Evolutionary conservation across 257 asterid species (phyloP), one percentile per base, ranked within the genome.

Genomic region (Solanum piurae): DNA sequence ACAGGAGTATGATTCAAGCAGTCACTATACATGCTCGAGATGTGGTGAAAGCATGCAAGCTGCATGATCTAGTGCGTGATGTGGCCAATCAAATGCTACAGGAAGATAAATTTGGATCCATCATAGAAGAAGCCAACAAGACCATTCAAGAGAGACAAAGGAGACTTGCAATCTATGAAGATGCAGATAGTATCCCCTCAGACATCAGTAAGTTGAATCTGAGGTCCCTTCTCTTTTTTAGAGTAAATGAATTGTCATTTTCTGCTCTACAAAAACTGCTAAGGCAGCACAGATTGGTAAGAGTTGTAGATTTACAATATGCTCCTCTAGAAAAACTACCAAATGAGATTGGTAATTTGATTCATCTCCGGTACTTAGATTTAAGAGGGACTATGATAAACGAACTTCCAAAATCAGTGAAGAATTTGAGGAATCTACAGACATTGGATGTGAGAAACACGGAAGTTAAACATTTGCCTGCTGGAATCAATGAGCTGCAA

Each of bases 401-500:
- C 10, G 33, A 74, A 10, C 52, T 74, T 36, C 83, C 83, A 74
- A 74, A 74, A 74, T 74, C 83, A 74, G 83, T 23, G 83, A 74
- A 74, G 85, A 86, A 86, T 58, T 86, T 86, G 79, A 55, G 85
- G 36, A 80, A 89, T 86, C 83, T 89, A 16, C 90, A 82, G 73
- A 89, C 86, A 7, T 71, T 89, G 82, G 89, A 89, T 42, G 64
- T 89, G 85, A 72, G 89, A 12, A 83, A 86, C 31, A 21, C 33
- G 0, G 33, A 36, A 74, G 83, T 74, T 37, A 74, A 74, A 21
- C 52, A 62, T 36, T 80, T 89, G 83, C 87, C 90, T n/a, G 87
- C 89, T 40, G 87, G 89, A 86, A 49, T 73, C 85, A 82, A 89
- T 83, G 87, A 52, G 87, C 82, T 89, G 79, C 85, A 71, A 86